A percentile compares a stretch with the other conserved stretches of the same genome.
Conservation (phyloP, 2,329 filamentous ascomycete genomes). For the Thielaviopsis populi region DNA sequence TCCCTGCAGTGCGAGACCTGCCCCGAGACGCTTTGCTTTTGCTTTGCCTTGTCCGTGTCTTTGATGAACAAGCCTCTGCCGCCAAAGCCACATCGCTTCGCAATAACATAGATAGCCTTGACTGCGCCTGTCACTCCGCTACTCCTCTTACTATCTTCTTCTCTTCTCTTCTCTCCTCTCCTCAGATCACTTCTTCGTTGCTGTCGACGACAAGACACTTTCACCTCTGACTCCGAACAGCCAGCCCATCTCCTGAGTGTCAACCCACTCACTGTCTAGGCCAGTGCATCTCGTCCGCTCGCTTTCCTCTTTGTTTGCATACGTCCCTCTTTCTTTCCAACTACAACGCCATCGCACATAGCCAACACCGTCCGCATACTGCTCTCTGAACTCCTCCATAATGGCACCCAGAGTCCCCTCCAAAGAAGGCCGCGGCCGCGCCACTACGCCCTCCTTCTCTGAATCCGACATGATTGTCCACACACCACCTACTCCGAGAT, state of each 20-base stretch:
- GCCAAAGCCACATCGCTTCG: neutral
- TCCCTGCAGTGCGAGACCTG: neutral
- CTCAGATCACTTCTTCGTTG: neutral
- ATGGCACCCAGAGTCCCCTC: slow-evolving; percentile 24
- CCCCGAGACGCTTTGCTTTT: neutral
- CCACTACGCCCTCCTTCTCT: slow-evolving; percentile 47
- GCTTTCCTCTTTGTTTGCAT: neutral
- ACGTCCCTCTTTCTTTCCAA: neutral
- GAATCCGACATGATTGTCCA: slow-evolving; percentile 30
- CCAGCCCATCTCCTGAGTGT: neutral
- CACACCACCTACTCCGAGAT: slow-evolving; percentile 49
- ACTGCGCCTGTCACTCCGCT: neutral
- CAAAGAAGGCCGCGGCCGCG: slow-evolving; percentile 21
- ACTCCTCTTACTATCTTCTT: neutral
- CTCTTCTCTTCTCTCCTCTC: neutral
- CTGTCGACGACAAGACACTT: neutral
- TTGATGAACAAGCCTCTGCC: neutral
- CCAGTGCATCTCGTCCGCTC: slow-evolving; percentile 10
- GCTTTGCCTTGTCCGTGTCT: neutral
- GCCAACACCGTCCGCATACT: neutral
- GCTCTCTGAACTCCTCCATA: neutral
- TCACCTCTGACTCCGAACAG: neutral
- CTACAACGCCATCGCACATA: neutral
- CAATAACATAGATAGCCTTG: neutral
- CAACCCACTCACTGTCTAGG: neutral